Base-by-base conservation (phyloP, 495 filamentous ascomycete species). In the Monascus purpureus region DNA sequence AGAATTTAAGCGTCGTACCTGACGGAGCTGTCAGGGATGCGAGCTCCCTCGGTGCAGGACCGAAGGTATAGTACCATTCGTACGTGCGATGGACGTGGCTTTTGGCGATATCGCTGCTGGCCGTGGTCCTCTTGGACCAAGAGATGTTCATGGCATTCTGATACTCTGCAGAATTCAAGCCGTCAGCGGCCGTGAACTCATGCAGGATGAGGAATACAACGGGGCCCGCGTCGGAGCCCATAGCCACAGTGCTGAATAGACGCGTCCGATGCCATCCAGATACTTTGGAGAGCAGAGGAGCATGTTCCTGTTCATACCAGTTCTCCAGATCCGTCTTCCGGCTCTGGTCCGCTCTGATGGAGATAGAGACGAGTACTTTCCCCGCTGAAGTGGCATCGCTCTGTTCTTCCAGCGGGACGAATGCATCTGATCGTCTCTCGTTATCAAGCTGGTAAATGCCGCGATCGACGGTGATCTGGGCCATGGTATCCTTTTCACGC, bases 61-160 rank as follows among this genome's bases (percentile, higher is more conserved):
- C 79, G 42, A 90, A 86, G 24, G 77, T 77, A 55, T 84, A 85
- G 45, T 81, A 77, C 43, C 83, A 72, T 29, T 72, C 57, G 53
- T 81, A 87, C 1, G 61, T 53, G 8, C 80, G 57, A 25, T 72
- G 61, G 11, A 50, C 60, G 40, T 66, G 73, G 23, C 55, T 45
- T n/a, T 61, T 56, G 16, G 80, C 69, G 16, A 67, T 61, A n/a
- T 73, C 65, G n/a, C n/a, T n/a, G n/a, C n/a, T n/a, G 16, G 46
- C 46, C 41, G 63, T 63, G 19, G 82, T 53, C 30, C 70, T 63
- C 3, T 61, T 54, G 15, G 59, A 52, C 65, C 73, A 73, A 1
- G 66, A 54, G 5, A 77, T 80, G 25, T 54, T 57, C 41, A 67
- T 66, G 13, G 76, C 61, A 3, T 73, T 68, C 43, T 75, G 52